These are phyloP conservation scores for Cymbopogon citratus DNA, from an alignment of 176 grass and related monocot genomes.

Conservation along the genomic window DNA sequence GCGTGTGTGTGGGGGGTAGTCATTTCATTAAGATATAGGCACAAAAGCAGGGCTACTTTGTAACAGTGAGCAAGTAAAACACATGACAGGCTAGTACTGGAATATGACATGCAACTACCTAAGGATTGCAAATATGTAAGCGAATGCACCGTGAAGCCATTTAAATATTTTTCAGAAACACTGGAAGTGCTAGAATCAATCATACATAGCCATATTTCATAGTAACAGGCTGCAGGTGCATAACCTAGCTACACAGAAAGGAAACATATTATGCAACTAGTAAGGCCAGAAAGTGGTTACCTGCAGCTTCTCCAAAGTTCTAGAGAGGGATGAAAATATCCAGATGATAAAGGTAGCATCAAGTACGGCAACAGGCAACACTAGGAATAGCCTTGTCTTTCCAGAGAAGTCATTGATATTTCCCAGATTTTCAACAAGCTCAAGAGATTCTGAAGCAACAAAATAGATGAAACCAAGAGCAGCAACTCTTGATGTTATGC, in stretches of 20 bases:
- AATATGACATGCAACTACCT: not conserved
- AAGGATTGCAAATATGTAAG: constrained; percentile 12
- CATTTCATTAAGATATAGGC: not conserved
- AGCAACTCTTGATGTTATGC: constrained; percentile 74
- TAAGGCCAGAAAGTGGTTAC: constrained; percentile 37
- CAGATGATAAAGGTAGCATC: constrained; percentile 98
- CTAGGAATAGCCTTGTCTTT: constrained; percentile 88
- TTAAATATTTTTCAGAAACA: not conserved
- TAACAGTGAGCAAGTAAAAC: constrained; percentile 2
- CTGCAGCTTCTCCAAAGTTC: constrained; percentile 98
- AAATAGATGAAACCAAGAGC: constrained; percentile 87
- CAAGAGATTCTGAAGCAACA: constrained; percentile 78
- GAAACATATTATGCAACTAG: constrained; percentile 10
- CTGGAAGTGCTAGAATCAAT: not conserved
- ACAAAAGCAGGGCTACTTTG: not conserved
- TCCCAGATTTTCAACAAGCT: constrained; percentile 94
- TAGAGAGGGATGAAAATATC: constrained; percentile 99
- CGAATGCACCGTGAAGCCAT: not conserved
- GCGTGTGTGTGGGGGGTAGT: too few relatives aligned
- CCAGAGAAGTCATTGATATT: constrained; percentile 98
- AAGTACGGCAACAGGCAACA: constrained; percentile 91
- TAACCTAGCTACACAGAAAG: not conserved
- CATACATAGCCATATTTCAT: not conserved
- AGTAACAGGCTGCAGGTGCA: not conserved
- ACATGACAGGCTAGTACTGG: not conserved